These are phyloP conservation scores for Emergomyces orientalis DNA, from an alignment of 2,329 filamentous ascomycete species.

Conservation along the genomic window DNA sequence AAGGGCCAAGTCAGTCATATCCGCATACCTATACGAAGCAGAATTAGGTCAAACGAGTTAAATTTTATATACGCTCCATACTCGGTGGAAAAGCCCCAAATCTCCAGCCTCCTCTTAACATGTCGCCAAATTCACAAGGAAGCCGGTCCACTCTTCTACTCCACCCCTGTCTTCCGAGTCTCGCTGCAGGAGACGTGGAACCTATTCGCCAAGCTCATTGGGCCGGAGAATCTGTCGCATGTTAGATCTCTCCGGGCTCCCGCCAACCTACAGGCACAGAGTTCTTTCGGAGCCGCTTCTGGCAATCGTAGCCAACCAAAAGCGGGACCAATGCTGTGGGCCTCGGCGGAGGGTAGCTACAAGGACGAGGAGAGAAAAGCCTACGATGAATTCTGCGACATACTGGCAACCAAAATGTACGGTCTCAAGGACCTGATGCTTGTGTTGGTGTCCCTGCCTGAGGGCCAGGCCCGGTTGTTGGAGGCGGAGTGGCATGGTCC, in stretches of 20 bases:
- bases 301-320: not conserved
- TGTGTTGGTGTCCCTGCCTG: not conserved
- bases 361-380: not conserved
- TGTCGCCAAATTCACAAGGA: conserved; percentile 5
- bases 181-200: conserved; percentile 1
- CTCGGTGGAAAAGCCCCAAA: not conserved
- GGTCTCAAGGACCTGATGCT: not conserved
- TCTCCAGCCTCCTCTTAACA: conserved; percentile 4
- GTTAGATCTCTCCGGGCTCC: not conserved
- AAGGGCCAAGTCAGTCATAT: not conserved
- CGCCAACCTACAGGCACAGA: not conserved
- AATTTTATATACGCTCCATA: not conserved
- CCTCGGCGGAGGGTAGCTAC: not conserved
- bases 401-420: not conserved
- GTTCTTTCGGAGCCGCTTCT: not conserved
- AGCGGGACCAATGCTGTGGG: not conserved
- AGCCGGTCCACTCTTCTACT: not conserved
- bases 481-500: conserved; percentile 1
- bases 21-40: not conserved
- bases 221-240: not conserved
- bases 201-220: conserved; percentile 2
- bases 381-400: not conserved
- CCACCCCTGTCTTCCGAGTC: not conserved
- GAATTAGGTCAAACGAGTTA: not conserved
- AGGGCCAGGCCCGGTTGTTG: not conserved